Conservation (phyloP, 1,284 basidiomycete species). For the Cutaneotrichosporon spelunceum region DNA sequence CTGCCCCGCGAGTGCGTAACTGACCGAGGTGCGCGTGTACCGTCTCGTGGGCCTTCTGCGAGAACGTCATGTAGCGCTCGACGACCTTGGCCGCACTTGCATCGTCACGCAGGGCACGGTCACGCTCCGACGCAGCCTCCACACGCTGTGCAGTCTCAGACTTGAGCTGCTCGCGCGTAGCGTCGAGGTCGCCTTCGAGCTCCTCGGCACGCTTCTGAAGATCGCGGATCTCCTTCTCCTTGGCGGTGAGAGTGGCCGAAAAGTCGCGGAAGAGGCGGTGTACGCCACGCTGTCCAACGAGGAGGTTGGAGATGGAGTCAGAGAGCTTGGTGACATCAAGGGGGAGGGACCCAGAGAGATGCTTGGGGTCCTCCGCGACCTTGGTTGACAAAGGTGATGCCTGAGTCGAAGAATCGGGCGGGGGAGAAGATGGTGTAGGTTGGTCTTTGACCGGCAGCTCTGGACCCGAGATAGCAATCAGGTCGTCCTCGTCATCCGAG, state of each 20-base stretch:
- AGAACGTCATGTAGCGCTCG: conserved; percentile 86
- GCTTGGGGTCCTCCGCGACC: conserved; percentile 3
- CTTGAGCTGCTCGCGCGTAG: conserved; percentile 58
- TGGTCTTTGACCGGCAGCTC: neutral
- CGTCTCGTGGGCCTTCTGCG: conserved; percentile 69
- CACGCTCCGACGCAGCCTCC: conserved; percentile 59
- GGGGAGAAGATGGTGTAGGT: neutral
- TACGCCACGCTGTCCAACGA: conserved; percentile 48
- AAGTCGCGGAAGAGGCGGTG: conserved; percentile 49
- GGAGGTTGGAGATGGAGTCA: conserved; percentile 47
- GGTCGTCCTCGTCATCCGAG: conserved; percentile 10
- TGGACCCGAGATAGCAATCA: conserved; percentile 4
- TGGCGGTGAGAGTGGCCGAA: conserved; percentile 32
- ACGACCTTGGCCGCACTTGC: conserved; percentile 77
- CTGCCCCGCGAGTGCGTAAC: conserved; percentile 58
- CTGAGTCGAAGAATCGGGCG: neutral
- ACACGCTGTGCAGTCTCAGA: conserved; percentile 65
- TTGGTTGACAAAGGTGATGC: conserved; percentile 5
- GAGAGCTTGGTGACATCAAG: conserved; percentile 17
- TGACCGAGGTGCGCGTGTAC: conserved; percentile 65
- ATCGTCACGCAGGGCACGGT: conserved; percentile 64
- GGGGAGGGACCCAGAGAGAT: neutral
- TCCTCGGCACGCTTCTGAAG: conserved; percentile 76
- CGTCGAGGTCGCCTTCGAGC: conserved; percentile 61
- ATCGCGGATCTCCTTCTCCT: conserved; percentile 61